Evolutionary conservation across 331 rosid genomes (phyloP).

Genomic region (Rosa hybrid): DNA sequence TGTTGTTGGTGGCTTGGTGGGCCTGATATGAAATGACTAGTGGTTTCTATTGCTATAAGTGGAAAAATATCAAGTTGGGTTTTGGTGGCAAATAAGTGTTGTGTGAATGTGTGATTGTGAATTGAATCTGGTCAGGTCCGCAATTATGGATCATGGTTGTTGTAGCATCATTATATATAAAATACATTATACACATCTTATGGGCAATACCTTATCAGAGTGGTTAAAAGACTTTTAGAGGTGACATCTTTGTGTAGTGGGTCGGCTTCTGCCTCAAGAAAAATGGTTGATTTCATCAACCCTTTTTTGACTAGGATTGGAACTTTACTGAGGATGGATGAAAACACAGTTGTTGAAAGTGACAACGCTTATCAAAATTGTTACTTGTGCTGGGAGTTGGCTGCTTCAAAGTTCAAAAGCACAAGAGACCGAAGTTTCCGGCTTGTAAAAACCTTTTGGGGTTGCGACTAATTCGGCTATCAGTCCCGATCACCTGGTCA

Average conservation of each 20-base stretch:
- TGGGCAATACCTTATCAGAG: not conserved
- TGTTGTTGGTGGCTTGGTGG: constrained; percentile 36
- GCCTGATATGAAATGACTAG: constrained; percentile 27
- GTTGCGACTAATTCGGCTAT: too few species aligned
- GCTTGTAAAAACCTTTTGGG: not conserved
- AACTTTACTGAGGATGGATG: not conserved
- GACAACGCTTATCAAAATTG: too few species aligned
- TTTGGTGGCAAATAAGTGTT: constrained; percentile 18
- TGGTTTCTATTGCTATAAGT: constrained; percentile 28
- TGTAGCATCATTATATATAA: not conserved
- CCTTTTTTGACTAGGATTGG: not conserved
- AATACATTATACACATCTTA: not conserved
- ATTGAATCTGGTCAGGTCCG: constrained; percentile 19
- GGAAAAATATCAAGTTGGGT: constrained; percentile 39
- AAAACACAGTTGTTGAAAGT: too few species aligned
- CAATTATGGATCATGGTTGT: constrained; percentile 22
- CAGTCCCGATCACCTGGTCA: too few species aligned
- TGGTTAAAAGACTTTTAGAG: not conserved
- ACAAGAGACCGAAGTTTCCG: not conserved
- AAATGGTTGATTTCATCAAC: not conserved
- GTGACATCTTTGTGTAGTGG: not conserved
- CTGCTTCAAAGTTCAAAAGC: not conserved
- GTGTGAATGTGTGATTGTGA: constrained; percentile 25
- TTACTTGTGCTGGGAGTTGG: not conserved
- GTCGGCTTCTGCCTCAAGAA: not conserved